Base-by-base conservation (phyloP, 805 yeast species). In the Candida morakotiae region DNA sequence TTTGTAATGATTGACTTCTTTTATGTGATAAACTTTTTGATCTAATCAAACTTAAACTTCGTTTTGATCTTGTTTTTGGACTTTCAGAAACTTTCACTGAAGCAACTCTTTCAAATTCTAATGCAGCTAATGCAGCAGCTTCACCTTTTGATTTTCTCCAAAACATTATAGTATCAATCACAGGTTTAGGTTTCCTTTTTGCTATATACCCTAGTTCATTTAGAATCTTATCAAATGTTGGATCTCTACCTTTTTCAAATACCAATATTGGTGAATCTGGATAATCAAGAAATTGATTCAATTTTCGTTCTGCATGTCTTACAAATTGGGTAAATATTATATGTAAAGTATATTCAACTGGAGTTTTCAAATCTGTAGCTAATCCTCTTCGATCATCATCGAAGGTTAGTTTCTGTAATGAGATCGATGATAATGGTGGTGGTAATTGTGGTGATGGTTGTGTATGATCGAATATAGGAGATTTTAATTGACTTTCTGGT, bases 71-170 rank as follows among this genome's bases (percentile, higher is more conserved):
- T 24, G 42, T 46, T 27, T 48, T 50, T n/a, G 38, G 37, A 16
- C 31, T 31, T 25, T 35, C 47, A 18, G 40, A 34, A 21, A 35
- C 45, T 26, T 33, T 41, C 2, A 34, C 15, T 3, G 31, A 32
- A 14, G 38, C 5, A 4, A 36, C 35, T 27, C 37, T 26, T 28
- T 67, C 73, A 11, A 67, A 64, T 38, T 67, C 73, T 1, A 54
- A 43, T 2, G 69, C 64, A 2, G 73, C 73, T 58, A 67, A 52
- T 4, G 62, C 51, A 2, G 95, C 87, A 3, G 84, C 81, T 49
- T 91, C 98, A 10, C 94, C 81, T 58, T 93, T 93, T 2, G 91
- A 79, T 56, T 91, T 87, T 42, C 98, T 74, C 99, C 99, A 93
- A 55, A 86, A 89, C 98, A 93, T 89, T 42, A 93, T 95, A 5